Percentiles rank a stretch among this genome's conserved stretches.
Evolutionary conservation across 2,329 filamentous ascomycete genomes (phyloP).

Genomic region (Chalaropsis thielavioides): DNA sequence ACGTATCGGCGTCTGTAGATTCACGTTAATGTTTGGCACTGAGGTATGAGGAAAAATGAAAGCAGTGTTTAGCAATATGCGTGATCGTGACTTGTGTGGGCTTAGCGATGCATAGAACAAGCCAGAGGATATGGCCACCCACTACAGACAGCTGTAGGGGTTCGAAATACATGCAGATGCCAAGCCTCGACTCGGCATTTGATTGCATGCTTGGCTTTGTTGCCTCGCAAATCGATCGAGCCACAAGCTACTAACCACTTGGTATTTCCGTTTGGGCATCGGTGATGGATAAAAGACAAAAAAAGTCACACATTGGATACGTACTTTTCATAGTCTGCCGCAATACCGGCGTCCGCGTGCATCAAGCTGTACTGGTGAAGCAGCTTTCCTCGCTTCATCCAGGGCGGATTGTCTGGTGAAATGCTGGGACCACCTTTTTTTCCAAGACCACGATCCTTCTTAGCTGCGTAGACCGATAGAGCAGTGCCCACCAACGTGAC

Average conservation of each 20-base stretch:
- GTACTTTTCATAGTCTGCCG: constrained; percentile 56
- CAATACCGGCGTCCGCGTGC: constrained; percentile 61
- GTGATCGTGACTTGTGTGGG: neutral
- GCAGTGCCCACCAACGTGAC: constrained; percentile 54
- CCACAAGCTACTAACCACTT: neutral
- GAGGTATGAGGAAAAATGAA: neutral
- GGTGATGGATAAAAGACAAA: neutral
- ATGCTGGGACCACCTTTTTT: constrained; percentile 35
- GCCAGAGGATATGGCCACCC: neutral
- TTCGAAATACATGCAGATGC: neutral
- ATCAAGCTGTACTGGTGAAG: constrained; percentile 57
- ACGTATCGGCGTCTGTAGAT: constrained; percentile 42
- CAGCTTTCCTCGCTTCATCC: constrained; percentile 39
- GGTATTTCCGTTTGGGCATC: too few species aligned
- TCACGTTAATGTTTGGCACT: neutral
- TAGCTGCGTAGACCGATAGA: constrained; percentile 49
- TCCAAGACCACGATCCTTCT: constrained; percentile 41
- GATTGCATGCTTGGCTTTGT: constrained; percentile 4
- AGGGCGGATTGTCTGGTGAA: constrained; percentile 37
- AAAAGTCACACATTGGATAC: constrained; percentile 22
- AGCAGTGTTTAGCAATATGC: neutral
- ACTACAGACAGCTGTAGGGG: constrained; percentile 1
- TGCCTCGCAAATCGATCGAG: neutral
- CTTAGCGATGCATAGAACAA: neutral
- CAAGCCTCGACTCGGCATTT: neutral